A percentile compares a stretch with the other conserved stretches of the same genome.
phyloP scores from a whole-genome alignment of 129 eudicot species.

The Scalesia atractyloides region DNA sequence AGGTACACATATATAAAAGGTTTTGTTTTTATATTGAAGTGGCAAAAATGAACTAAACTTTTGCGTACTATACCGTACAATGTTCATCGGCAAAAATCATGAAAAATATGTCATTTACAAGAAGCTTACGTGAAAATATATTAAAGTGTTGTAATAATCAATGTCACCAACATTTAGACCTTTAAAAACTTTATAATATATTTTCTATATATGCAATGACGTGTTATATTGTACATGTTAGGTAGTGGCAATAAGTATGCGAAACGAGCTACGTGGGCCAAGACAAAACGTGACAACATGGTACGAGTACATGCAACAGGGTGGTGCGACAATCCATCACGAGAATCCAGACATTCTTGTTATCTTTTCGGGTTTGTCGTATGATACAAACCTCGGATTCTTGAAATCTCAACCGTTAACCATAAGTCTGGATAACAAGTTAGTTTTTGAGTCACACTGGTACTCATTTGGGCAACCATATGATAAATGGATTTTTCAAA shows the following conservation, averaged over 20 bases:
- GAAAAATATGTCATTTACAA: no score
- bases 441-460: constrained; percentile 79
- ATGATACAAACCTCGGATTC: constrained; percentile 53
- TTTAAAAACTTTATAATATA: no score
- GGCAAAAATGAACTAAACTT: no score
- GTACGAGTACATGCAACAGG: constrained; percentile 58
- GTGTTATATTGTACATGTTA: constrained; percentile 12
- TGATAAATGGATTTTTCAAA: constrained; percentile 47
- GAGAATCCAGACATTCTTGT: constrained; percentile 56
- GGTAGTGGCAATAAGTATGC: constrained; percentile 78
- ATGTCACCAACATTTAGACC: no score
- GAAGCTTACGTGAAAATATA: no score
- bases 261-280: constrained; percentile 73
- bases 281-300: constrained; percentile 49
- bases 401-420: constrained; percentile 41
- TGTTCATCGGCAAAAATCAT: no score
- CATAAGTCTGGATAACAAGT: constrained; percentile 39
- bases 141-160: no score
- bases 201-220: not conserved
- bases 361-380: constrained; percentile 59
- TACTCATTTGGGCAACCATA: constrained; percentile 50
- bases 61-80: no score
- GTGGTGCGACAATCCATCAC: constrained; percentile 46
- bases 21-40: no score
- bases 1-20: no score